Evolutionary conservation across 306 rosid genomes (phyloP).

Genomic region (Castanopsis chinensis): DNA sequence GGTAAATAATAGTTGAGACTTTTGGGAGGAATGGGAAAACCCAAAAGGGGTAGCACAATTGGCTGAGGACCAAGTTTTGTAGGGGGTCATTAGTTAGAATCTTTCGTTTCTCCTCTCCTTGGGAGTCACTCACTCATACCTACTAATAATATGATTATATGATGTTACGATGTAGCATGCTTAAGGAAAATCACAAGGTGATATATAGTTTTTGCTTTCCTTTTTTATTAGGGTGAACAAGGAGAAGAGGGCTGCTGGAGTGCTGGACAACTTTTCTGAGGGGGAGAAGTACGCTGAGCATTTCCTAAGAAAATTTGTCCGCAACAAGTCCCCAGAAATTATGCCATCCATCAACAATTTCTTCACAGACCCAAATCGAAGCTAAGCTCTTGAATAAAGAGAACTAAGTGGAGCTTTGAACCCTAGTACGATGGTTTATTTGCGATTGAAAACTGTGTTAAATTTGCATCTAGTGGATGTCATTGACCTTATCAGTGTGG

Average conservation of each 20-base stretch:
- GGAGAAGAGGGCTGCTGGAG: slow-evolving; percentile 81
- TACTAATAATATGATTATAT: too few relatives aligned
- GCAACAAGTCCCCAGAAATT: slow-evolving; percentile 68
- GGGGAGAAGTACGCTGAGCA: slow-evolving; percentile 81
- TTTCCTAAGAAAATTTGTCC: slow-evolving; percentile 58
- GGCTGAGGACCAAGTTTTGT: too few relatives aligned
- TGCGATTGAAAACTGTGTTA: slow-evolving; percentile 3
- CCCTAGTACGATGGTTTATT: background rate
- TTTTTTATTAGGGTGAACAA: slow-evolving; percentile 59
- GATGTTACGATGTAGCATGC: too few relatives aligned
- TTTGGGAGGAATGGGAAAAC: too few relatives aligned
- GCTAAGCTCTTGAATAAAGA: slow-evolving; percentile 36
- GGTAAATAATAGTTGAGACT: too few relatives aligned
- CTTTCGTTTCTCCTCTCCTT: too few relatives aligned
- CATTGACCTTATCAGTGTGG: slow-evolving; percentile 14
- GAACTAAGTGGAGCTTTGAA: background rate
- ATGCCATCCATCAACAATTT: slow-evolving; percentile 73
- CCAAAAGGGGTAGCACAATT: too few relatives aligned
- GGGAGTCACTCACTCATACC: too few relatives aligned
- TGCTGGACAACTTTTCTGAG: slow-evolving; percentile 74
- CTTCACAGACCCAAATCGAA: slow-evolving; percentile 64
- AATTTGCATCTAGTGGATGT: slow-evolving; percentile 20
- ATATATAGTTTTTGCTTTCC: background rate
- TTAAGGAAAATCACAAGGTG: too few relatives aligned
- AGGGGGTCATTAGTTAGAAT: too few relatives aligned